Conservation (phyloP, 306 rosid species). For the Ormosia semicastrata region DNA sequence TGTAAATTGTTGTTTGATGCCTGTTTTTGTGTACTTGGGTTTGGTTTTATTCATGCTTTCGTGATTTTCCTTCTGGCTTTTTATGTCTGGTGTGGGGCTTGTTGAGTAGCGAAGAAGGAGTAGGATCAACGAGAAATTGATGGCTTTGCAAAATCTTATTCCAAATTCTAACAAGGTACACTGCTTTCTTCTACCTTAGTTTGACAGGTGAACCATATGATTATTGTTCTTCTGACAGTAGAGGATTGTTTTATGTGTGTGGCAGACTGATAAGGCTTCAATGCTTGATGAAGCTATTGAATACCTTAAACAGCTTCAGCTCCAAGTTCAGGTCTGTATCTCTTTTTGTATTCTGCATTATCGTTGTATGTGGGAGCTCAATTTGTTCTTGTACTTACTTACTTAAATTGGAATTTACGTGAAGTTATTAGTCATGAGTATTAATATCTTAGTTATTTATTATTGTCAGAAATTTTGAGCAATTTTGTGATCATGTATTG, state of each 20-base stretch:
- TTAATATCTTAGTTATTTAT: neutral
- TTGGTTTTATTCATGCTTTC: neutral
- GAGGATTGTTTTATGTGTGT: neutral
- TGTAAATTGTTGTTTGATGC: neutral
- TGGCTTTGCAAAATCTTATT: conserved; percentile 68
- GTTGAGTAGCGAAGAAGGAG: conserved; percentile 68
- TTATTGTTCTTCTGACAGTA: neutral
- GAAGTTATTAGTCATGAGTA: no score
- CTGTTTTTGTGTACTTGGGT: neutral
- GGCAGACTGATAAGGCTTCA: conserved; percentile 73
- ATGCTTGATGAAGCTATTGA: conserved; percentile 82
- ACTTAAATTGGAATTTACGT: no score
- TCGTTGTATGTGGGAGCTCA: neutral
- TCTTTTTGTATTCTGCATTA: neutral
- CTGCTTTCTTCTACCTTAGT: neutral
- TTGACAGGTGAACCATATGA: neutral
- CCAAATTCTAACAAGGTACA: conserved; percentile 72
- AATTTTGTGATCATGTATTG: neutral
- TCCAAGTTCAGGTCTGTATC: conserved; percentile 61
- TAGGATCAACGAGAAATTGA: conserved; percentile 73
- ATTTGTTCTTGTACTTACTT: neutral
- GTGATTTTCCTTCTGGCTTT: neutral
- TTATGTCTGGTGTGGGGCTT: neutral
- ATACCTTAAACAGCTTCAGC: conserved; percentile 77
- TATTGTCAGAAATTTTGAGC: neutral